These are phyloP conservation scores for Annulohypoxylon moriforme DNA, from an alignment of 495 filamentous ascomycete genomes.

Conservation along the genomic window DNA sequence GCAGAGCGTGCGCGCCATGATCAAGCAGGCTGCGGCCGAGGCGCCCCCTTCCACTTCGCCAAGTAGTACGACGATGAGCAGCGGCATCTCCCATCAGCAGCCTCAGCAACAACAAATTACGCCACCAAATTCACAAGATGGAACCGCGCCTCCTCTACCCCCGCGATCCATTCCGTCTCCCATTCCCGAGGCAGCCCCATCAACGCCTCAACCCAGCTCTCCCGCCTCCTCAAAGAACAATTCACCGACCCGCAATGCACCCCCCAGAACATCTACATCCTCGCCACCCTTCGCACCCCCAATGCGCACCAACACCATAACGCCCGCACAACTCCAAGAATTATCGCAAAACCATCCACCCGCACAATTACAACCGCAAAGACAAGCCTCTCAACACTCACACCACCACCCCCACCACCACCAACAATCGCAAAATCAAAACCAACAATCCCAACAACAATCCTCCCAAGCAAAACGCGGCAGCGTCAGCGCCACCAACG, in stretches of 20 bases:
- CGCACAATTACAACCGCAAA: background rate
- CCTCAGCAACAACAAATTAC: background rate
- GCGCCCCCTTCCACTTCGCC: slow-evolving; percentile 13
- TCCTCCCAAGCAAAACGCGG: slow-evolving; percentile 14
- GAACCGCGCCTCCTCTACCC: slow-evolving; percentile 2
- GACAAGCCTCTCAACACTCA: background rate
- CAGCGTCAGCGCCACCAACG: slow-evolving; percentile 17
- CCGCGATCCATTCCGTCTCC: slow-evolving; percentile 18
- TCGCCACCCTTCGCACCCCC: background rate
- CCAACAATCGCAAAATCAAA: background rate
- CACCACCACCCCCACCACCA: background rate
- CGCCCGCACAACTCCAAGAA: background rate
- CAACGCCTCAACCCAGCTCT: background rate
- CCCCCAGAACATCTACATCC: background rate
- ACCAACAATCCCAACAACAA: background rate
- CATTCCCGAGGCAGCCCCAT: background rate
- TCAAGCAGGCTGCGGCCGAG: slow-evolving; percentile 44
- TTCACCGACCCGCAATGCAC: background rate
- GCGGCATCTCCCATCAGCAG: background rate
- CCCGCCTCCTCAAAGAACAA: background rate
- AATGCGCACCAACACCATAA: background rate
- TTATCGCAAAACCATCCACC: slow-evolving; percentile 2
- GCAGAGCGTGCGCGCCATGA: slow-evolving; percentile 47
- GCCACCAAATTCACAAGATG: background rate
- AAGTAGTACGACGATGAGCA: slow-evolving; percentile 6